These are phyloP conservation scores for Lepidium campestre DNA, from an alignment of 441 rosid genomes.

Conservation along the genomic window DNA sequence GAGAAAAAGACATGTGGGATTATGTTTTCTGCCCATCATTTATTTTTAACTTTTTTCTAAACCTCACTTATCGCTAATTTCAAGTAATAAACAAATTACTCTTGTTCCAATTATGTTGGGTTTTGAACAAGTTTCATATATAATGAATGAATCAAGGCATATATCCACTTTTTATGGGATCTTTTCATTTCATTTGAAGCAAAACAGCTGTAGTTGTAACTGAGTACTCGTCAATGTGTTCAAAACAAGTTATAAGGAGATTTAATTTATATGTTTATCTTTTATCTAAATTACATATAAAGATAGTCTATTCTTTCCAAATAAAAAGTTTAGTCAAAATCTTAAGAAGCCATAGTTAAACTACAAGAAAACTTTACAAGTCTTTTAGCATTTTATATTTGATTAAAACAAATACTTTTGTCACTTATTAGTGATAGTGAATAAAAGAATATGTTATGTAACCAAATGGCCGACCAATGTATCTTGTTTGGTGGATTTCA, in stretches of 20 bases:
- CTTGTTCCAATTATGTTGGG: background rate
- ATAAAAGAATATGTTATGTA: conserved; percentile 15
- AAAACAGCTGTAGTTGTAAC: background rate
- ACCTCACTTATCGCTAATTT: background rate
- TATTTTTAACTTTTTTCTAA: background rate
- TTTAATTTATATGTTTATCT: background rate
- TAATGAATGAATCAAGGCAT: conserved; percentile 7
- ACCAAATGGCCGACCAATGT: conserved; percentile 32
- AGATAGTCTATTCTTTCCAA: background rate
- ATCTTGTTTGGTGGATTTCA: conserved; percentile 27
- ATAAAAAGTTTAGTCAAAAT: background rate
- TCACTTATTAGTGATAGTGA: background rate
- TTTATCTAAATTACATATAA: background rate
- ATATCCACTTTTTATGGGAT: conserved; percentile 19
- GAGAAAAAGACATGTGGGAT: conserved; percentile 31
- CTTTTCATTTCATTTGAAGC: background rate
- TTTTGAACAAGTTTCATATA: background rate
- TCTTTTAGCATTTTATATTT: background rate
- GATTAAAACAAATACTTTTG: background rate
- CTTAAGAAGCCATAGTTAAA: background rate
- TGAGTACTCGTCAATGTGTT: background rate
- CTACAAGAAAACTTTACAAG: background rate
- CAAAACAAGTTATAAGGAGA: background rate
- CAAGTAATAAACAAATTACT: background rate
- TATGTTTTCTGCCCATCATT: conserved; percentile 16